phyloP scores from a whole-genome alignment of 2,329 filamentous ascomycete genomes.

The Madurella fahalii region DNA sequence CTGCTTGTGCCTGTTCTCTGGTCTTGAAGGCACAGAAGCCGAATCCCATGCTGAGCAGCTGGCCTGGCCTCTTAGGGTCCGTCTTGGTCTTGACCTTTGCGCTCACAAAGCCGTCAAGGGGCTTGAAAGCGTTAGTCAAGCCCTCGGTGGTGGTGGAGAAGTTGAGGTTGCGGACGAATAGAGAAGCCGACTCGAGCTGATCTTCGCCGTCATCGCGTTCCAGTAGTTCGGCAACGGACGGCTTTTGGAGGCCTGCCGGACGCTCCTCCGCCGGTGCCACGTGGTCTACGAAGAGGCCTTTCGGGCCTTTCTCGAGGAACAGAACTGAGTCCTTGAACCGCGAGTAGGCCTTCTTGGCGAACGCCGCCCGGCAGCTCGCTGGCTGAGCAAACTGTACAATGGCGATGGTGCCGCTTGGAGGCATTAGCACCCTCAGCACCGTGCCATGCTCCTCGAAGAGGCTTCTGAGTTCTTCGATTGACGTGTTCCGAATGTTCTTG shows the following conservation, averaged over 20 bases:
- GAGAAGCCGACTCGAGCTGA: conserved; percentile 65
- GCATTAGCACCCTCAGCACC: conserved; percentile 80
- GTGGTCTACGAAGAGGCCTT: conserved; percentile 61
- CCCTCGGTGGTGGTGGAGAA: conserved; percentile 78
- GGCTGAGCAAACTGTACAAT: conserved; percentile 83
- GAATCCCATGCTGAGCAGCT: conserved; percentile 93
- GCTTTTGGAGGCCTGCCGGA: conserved; percentile 51
- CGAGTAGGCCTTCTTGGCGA: conserved; percentile 79
- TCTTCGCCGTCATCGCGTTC: conserved; percentile 51
- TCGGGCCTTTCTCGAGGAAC: conserved; percentile 90
- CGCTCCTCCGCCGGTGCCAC: conserved; percentile 32
- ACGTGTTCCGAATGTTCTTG: conserved; percentile 90
- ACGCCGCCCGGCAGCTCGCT: conserved; percentile 76
- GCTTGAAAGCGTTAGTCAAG: conserved; percentile 71
- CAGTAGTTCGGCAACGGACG: conserved; percentile 66
- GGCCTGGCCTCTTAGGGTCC: conserved; percentile 84
- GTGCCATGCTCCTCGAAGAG: conserved; percentile 84
- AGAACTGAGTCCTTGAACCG: conserved; percentile 87
- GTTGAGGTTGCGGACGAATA: conserved; percentile 92
- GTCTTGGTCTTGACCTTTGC: conserved; percentile 89
- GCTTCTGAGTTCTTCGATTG: conserved; percentile 69
- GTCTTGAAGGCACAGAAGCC: conserved; percentile 87
- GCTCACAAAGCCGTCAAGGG: conserved; percentile 82
- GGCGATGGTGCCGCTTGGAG: conserved; percentile 86
- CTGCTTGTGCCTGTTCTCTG: conserved; percentile 73